Evolutionary conservation across 2,329 filamentous ascomycete genomes (phyloP).

Genomic region (Pseudogymnoascus verrucosus): DNA sequence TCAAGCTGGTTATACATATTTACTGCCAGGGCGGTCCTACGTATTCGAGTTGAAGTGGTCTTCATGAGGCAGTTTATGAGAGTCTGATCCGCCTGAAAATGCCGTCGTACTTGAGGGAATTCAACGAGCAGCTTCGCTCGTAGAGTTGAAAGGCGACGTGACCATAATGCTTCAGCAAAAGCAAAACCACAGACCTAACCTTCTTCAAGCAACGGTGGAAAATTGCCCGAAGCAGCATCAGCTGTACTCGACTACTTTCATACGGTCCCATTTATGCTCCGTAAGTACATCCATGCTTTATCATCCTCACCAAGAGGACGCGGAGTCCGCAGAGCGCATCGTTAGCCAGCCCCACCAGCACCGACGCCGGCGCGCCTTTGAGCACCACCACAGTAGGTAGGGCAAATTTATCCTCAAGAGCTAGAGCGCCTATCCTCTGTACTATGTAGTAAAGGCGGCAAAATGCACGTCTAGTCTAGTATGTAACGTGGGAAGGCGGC

Average conservation of each 20-base stretch:
- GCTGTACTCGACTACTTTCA: not conserved
- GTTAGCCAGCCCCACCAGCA: not conserved
- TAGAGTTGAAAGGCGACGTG: not conserved
- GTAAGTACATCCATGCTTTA: not conserved
- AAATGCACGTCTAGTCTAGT: not conserved
- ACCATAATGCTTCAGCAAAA: not conserved
- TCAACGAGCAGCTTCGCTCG: too few relatives aligned
- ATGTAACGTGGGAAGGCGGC: slow-evolving; percentile 4
- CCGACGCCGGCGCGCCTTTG: not conserved
- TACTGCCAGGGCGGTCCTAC: not conserved
- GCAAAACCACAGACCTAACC: not conserved
- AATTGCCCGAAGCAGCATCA: not conserved
- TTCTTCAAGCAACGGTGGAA: not conserved
- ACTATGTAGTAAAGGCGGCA: not conserved
- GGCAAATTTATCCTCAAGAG: not conserved
- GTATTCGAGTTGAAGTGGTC: not conserved
- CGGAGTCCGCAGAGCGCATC: not conserved
- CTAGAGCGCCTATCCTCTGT: not conserved
- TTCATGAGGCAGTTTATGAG: not conserved
- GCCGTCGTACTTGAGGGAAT: not conserved
- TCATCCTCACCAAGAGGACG: not conserved
- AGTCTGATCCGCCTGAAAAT: not conserved
- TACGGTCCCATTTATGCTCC: too few relatives aligned
- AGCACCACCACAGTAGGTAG: not conserved
- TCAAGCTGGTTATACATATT: not conserved